Evolutionary conservation across 306 rosid genomes (phyloP).

Genomic region (Sindora glabra): DNA sequence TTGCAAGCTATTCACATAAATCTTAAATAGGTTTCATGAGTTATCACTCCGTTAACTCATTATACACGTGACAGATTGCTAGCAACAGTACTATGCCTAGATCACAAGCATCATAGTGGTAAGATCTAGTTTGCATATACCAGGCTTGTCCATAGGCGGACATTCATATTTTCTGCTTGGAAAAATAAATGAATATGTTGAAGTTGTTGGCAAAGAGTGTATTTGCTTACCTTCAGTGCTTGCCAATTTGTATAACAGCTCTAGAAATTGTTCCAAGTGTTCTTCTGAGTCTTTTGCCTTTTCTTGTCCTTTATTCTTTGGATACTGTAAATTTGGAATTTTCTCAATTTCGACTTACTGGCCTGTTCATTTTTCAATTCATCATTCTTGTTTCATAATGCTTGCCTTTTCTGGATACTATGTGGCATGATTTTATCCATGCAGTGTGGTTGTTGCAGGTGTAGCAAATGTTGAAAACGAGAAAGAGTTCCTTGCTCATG

Average conservation of each 20-base stretch:
- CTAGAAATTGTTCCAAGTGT: not conserved
- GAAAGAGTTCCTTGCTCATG: slow-evolving; percentile 31
- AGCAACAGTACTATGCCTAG: not conserved
- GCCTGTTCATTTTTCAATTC: not conserved
- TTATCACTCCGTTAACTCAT: not conserved
- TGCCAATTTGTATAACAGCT: not conserved
- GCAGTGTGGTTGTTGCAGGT: slow-evolving; percentile 35
- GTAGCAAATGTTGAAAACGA: slow-evolving; percentile 32
- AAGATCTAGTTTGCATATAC: not conserved
- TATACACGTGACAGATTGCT: too few species aligned
- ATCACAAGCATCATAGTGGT: not conserved
- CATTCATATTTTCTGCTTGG: not conserved
- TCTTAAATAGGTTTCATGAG: not conserved
- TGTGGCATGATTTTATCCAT: slow-evolving; percentile 5
- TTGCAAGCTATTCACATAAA: too few species aligned
- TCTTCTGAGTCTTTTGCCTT: not conserved
- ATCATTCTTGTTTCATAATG: not conserved
- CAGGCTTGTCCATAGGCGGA: not conserved
- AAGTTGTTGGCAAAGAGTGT: not conserved
- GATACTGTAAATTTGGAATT: too few species aligned
- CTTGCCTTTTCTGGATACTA: not conserved
- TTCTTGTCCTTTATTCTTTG: not conserved
- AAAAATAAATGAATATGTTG: too few species aligned
- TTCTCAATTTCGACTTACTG: not conserved
- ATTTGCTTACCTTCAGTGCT: not conserved